Conservation (phyloP, 768 basidiomycete species). For the Naganishia vaughanmartiniae region DNA sequence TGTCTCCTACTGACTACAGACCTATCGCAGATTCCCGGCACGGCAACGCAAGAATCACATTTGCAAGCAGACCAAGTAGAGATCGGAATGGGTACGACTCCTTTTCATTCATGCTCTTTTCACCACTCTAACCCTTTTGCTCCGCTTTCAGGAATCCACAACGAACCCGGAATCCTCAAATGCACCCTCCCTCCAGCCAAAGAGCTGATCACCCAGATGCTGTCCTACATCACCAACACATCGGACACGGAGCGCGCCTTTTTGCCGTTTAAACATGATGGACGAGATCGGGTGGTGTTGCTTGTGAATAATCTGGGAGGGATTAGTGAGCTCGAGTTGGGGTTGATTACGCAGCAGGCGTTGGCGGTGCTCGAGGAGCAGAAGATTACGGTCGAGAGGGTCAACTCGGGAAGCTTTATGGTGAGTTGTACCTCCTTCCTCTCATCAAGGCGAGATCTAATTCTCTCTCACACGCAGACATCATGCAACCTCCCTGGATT, state of each 20-base stretch:
- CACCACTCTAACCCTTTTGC: neutral
- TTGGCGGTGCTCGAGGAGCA: constrained; percentile 43
- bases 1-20: neutral
- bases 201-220: constrained; percentile 51
- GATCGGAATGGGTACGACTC: constrained; percentile 45
- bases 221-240: constrained; percentile 50
- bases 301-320: constrained; percentile 54
- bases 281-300: constrained; percentile 62
- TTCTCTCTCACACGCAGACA: constrained; percentile 32
- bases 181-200: constrained; percentile 41
- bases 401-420: constrained; percentile 83
- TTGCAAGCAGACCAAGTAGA: constrained; percentile 52
- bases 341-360: constrained; percentile 36
- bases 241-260: constrained; percentile 52
- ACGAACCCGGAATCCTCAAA: constrained; percentile 54
- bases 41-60: constrained; percentile 46
- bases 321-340: constrained; percentile 49
- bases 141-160: constrained; percentile 51
- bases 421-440: constrained; percentile 52
- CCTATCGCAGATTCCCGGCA: constrained; percentile 51
- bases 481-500: constrained; percentile 56
- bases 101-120: constrained; percentile 11
- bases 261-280: constrained; percentile 56
- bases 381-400: constrained; percentile 60
- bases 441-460: neutral